Evolutionary conservation across 306 rosid genomes (phyloP).

Genomic region (Gastrolobium villosum): DNA sequence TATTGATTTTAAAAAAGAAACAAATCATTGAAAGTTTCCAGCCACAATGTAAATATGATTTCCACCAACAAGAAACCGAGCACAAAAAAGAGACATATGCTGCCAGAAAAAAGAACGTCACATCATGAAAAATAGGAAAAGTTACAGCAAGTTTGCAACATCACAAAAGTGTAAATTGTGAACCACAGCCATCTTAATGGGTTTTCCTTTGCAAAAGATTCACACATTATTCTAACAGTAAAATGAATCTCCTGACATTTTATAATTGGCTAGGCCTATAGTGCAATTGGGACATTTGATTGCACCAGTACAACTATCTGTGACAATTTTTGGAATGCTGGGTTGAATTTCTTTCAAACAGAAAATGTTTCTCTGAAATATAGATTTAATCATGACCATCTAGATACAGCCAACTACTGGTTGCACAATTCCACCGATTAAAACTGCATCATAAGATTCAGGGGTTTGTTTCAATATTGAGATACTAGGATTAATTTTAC

Average conservation of each 20-base stretch:
- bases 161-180: slow-evolving; percentile 19
- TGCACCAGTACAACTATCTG: slow-evolving; percentile 26
- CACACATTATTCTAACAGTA: slow-evolving; percentile 12
- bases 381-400: neutral
- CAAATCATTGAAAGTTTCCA: neutral
- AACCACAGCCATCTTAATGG: slow-evolving; percentile 19
- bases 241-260: neutral
- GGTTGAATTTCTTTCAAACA: neutral
- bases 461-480: neutral
- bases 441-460: neutral
- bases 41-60: slow-evolving; percentile 24
- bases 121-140: slow-evolving; percentile 16
- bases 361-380: neutral
- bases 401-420: neutral
- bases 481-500: neutral
- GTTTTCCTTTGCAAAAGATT: slow-evolving; percentile 10
- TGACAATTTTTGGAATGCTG: neutral
- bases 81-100: neutral
- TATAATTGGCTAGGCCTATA: neutral
- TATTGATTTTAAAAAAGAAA: slow-evolving; percentile 16
- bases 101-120: neutral
- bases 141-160: slow-evolving; percentile 5
- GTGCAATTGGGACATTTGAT: slow-evolving; percentile 34
- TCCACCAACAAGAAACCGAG: slow-evolving; percentile 17
- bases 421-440: neutral